Evolutionary conservation across 495 filamentous ascomycete species (phyloP).

Genomic region (Chaetomium fimeti): DNA sequence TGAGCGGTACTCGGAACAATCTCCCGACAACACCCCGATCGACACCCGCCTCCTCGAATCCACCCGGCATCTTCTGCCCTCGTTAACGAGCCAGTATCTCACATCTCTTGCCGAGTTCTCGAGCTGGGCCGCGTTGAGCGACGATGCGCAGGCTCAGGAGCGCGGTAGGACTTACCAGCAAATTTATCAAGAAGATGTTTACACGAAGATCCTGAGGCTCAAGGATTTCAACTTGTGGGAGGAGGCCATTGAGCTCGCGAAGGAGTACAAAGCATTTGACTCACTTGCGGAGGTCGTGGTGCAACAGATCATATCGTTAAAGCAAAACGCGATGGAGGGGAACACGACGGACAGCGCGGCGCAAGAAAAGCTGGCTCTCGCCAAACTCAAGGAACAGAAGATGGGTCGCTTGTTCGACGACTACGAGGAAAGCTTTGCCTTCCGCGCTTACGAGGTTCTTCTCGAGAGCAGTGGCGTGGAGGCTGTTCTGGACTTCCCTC

Average conservation of each 20-base stretch:
- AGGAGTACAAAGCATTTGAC: conserved; percentile 66
- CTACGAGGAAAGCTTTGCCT: conserved; percentile 75
- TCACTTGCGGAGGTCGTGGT: conserved; percentile 63
- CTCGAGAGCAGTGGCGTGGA: conserved; percentile 64
- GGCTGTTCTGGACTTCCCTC: conserved; percentile 63
- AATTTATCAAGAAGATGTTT: conserved; percentile 41
- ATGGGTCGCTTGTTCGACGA: conserved; percentile 64
- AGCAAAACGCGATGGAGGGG: conserved; percentile 26
- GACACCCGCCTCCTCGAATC: conserved; percentile 35
- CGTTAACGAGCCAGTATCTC: conserved; percentile 48
- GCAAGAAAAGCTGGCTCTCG: conserved; percentile 32
- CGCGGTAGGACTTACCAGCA: conserved; percentile 40
- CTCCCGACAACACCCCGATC: conserved; percentile 15
- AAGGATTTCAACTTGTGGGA: conserved; percentile 66
- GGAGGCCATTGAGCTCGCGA: conserved; percentile 68
- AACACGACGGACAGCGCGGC: conserved; percentile 27
- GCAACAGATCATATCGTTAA: conserved; percentile 40
- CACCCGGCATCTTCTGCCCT: conserved; percentile 42
- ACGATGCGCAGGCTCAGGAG: conserved; percentile 35
- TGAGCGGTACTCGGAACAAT: conserved; percentile 22
- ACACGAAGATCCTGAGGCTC: conserved; percentile 50
- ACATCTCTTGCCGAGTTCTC: conserved; percentile 44
- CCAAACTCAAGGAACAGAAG: conserved; percentile 38
- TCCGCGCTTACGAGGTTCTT: conserved; percentile 72
- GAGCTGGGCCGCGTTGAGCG: conserved; percentile 40